Conservation (phyloP, 805 yeast species). For the Maudiozyma bulderi region DNA sequence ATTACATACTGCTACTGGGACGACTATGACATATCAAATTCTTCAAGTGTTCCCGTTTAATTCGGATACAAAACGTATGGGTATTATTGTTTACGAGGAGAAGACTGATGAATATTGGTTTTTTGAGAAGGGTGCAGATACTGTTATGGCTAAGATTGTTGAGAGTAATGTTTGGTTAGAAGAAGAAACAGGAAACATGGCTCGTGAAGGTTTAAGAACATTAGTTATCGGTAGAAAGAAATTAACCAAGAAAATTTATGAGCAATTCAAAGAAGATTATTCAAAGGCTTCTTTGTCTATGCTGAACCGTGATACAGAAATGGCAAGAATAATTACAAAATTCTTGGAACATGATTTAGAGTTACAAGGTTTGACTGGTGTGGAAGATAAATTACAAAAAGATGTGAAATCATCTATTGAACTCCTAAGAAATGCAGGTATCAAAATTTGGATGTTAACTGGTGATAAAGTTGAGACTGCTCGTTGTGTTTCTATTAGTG, state of each 20-base stretch:
- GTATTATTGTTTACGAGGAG: constrained; percentile 62
- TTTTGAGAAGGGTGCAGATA: constrained; percentile 90
- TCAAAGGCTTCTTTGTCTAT: constrained; percentile 67
- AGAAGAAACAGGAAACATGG: constrained; percentile 96
- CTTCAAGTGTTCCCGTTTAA: constrained; percentile 86
- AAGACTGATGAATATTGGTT: constrained; percentile 70
- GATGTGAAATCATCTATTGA: constrained; percentile 91
- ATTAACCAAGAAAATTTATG: constrained; percentile 43
- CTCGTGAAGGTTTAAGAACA: constrained; percentile 94
- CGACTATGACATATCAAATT: constrained; percentile 49
- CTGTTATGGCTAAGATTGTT: constrained; percentile 81
- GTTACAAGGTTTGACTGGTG: constrained; percentile 88
- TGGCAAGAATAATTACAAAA: constrained; percentile 58
- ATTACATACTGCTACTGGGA: constrained; percentile 49
- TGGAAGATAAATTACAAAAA: constrained; percentile 86
- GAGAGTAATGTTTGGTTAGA: constrained; percentile 90
- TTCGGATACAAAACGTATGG: constrained; percentile 95
- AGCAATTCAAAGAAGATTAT: constrained; percentile 55
- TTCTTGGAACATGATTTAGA: constrained; percentile 78
- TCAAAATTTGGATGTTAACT: constrained; percentile 97
- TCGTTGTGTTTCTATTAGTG: constrained; percentile 92
- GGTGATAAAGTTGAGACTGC: constrained; percentile 99
- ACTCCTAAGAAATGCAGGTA: constrained; percentile 87
- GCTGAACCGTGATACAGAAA: constrained; percentile 65
- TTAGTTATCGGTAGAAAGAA: constrained; percentile 85